Evolutionary conservation across 768 basidiomycete species (phyloP).

Genomic region (Suillus americanus): DNA sequence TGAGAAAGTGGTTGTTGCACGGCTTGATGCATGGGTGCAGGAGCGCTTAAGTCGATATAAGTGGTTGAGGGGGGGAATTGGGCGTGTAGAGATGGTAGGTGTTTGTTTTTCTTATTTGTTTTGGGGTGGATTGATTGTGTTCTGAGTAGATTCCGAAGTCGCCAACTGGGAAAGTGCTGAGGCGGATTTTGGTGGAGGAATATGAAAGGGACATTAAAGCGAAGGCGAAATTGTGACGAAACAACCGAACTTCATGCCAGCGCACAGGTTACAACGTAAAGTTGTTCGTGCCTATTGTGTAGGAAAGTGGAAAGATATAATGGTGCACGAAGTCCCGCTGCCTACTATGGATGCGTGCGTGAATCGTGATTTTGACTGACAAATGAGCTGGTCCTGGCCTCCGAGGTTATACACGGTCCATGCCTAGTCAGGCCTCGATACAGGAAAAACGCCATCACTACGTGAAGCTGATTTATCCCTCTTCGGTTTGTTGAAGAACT

Average conservation of each 20-base stretch:
- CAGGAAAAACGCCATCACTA: too few species aligned
- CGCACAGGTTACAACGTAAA: too few species aligned
- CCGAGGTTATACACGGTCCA: too few species aligned
- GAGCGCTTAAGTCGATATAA: conserved; percentile 71
- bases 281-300: too few species aligned
- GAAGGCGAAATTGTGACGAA: conserved; percentile 15
- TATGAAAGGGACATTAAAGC: conserved; percentile 40
- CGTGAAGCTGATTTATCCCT: too few species aligned
- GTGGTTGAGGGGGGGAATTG: conserved; percentile 72
- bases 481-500: too few species aligned
- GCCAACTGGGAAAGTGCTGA: conserved; percentile 70
- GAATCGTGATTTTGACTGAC: too few species aligned
- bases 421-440: too few species aligned
- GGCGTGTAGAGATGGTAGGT: conserved; percentile 59
- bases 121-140: neutral
- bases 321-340: too few species aligned
- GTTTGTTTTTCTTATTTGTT: conserved; percentile 1
- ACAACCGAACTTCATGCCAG: neutral
- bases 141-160: conserved; percentile 63
- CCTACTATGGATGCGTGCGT: too few species aligned
- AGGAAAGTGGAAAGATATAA: too few species aligned
- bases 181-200: conserved; percentile 57
- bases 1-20: conserved; percentile 36
- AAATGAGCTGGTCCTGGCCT: too few species aligned
- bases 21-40: conserved; percentile 60